Evolutionary conservation across 2,329 filamentous ascomycete genomes (phyloP).

Genomic region (Colletotrichum kahawae): DNA sequence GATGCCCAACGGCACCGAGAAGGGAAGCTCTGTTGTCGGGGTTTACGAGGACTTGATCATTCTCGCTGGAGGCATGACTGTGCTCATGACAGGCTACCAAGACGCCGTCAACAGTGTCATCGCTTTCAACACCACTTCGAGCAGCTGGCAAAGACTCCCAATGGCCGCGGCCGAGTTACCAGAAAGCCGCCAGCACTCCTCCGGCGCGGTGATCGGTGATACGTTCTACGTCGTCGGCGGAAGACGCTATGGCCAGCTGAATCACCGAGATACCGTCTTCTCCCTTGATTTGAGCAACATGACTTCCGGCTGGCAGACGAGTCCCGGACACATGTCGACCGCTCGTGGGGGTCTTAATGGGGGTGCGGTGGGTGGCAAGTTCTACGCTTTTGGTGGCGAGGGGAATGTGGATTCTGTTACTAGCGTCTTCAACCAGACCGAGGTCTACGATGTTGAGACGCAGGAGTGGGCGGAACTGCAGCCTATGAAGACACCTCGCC

Average conservation of each 20-base stretch:
- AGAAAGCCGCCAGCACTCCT: conserved; percentile 36
- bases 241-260: conserved; percentile 31
- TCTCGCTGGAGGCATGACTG: conserved; percentile 41
- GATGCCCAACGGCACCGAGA: conserved; percentile 30
- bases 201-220: conserved; percentile 30
- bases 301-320: conserved; percentile 31
- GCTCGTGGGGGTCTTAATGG: conserved; percentile 37
- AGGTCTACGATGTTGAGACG: background rate
- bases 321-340: conserved; percentile 37
- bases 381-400: conserved; percentile 44
- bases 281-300: conserved; percentile 33
- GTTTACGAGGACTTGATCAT: conserved; percentile 35
- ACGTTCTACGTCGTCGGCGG: conserved; percentile 43
- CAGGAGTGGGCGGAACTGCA: background rate
- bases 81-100: conserved; percentile 25
- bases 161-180: conserved; percentile 30
- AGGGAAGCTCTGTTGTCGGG: conserved; percentile 37
- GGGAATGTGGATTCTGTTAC: conserved; percentile 31
- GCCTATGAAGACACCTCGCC: background rate
- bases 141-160: conserved; percentile 32
- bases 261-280: conserved; percentile 39
- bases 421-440: background rate
- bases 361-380: conserved; percentile 27
- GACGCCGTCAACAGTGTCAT: conserved; percentile 33
- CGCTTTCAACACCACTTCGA: conserved; percentile 32